Base-by-base conservation (phyloP, 2,329 filamentous ascomycete genomes). In the Nemania diffusa region DNA sequence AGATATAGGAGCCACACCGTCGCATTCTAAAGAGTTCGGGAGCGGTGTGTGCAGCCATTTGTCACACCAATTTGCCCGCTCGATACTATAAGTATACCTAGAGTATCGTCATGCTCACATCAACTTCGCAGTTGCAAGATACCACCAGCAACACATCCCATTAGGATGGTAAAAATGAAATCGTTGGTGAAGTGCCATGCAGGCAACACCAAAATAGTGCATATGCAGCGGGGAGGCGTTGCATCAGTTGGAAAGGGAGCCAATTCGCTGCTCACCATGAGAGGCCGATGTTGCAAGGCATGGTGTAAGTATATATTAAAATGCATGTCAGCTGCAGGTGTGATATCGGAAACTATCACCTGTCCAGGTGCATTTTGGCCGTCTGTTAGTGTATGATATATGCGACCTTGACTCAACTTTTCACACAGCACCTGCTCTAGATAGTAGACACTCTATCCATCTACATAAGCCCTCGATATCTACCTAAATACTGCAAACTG, bases 291-390 rank as follows among this genome's bases (percentile, higher is more conserved):
- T 51, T 56, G 48, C 51, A 44, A 48, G 50, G 2, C 24, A 20
- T 60, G 34, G 56, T 52, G 24, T 51, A 17, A 1, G n/a, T 56
- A 59, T 27, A 29, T 34, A 40, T 51, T 37, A 52, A 15, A 22
- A 60, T 57, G 60, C 60, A 32, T 51, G 64, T 61, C 61, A 57
- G 51, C 61, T 67, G 65, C 61, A 67, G 56, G 61, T 64, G 61
- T 64, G 61, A 67, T 64, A 61, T 61, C 56, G 22, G 42, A 53
- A 52, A 53, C 55, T 15, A 58, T 53, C 34, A 44, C 13, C 34
- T 13, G 17, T 44, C 40, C 8, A 26, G 32, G 3, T 40, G 52
- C 52, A 56, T 37, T 53, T 50, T 13, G 46, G 7, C 15, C 42
- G n/a, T 46, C 17, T 6, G 20, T n/a, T 46, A 17, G 15, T n/a